phyloP scores from a whole-genome alignment of 371 early-diverging fungal species.

The Nematocida minor region DNA sequence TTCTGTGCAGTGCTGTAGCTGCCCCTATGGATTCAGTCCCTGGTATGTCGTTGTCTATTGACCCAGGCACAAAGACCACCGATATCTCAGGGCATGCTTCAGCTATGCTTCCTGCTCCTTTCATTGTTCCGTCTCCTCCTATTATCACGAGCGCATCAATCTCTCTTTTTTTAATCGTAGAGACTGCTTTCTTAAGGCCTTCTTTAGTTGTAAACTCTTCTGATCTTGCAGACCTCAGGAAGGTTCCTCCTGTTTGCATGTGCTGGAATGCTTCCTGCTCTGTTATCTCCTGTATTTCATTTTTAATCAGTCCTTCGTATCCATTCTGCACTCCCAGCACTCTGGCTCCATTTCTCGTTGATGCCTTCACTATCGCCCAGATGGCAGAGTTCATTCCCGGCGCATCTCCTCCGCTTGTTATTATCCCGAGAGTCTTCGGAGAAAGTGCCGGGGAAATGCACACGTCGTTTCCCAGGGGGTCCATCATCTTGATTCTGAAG shows the following conservation, averaged over 20 bases:
- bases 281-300: conserved; percentile 75
- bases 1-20: conserved; percentile 83
- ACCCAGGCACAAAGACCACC: conserved; percentile 88
- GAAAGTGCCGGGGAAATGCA: conserved; percentile 36
- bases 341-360: conserved; percentile 52
- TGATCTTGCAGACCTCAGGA: conserved; percentile 87
- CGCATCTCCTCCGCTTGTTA: conserved; percentile 95
- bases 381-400: conserved; percentile 98
- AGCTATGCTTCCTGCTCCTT: conserved; percentile 71
- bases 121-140: conserved; percentile 95
- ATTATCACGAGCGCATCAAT: conserved; percentile 88
- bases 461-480: conserved; percentile 37
- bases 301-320: conserved; percentile 87
- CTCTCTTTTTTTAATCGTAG: conserved; percentile 76
- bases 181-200: conserved; percentile 78
- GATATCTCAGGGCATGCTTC: conserved; percentile 58
- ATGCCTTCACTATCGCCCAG: conserved; percentile 80
- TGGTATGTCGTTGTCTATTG: conserved; percentile 77
- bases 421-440: conserved; percentile 70
- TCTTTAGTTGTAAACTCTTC: conserved; percentile 74
- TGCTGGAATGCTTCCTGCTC: conserved; percentile 80
- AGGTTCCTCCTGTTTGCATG: conserved; percentile 84
- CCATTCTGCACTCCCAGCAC: conserved; percentile 74
- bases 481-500: conserved; percentile 34
- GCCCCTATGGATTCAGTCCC: conserved; percentile 83